These are phyloP conservation scores for Penicillium verhagenii DNA, from an alignment of 495 filamentous ascomycete species.

Conservation along the genomic window DNA sequence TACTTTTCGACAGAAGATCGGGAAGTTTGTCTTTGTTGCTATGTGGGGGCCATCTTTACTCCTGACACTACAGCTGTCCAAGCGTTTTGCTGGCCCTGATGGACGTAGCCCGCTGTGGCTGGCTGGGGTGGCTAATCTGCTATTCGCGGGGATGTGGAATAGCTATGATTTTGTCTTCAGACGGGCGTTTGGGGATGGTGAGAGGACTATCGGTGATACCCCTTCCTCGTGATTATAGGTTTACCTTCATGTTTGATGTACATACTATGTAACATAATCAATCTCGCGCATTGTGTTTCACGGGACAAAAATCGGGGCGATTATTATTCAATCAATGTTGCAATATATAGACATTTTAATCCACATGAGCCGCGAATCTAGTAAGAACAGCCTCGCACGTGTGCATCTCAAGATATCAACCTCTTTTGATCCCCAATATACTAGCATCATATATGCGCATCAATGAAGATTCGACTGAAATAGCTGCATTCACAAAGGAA, in stretches of 20 bases:
- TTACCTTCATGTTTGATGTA: background rate
- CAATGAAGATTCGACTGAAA: background rate
- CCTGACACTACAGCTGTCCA: conserved; percentile 45
- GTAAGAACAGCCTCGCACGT: background rate
- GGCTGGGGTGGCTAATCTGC: conserved; percentile 34
- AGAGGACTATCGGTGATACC: conserved; percentile 60
- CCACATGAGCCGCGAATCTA: background rate
- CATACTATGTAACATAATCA: no score
- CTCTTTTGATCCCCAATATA: background rate
- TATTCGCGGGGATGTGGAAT: conserved; percentile 64
- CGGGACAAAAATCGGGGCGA: no score
- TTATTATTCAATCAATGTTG: no score
- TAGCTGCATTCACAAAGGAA: conserved; percentile 40
- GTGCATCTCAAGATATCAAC: background rate
- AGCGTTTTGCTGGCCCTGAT: conserved; percentile 55
- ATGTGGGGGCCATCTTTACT: conserved; percentile 61
- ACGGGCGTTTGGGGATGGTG: conserved; percentile 79
- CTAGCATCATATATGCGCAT: background rate
- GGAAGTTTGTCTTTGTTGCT: conserved; percentile 56
- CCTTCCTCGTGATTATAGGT: conserved; percentile 7
- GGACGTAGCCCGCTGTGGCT: conserved; percentile 71
- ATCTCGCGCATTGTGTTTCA: background rate
- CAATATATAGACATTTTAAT: background rate
- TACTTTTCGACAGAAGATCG: conserved; percentile 61
- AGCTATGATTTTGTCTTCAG: conserved; percentile 72